phyloP scores from a whole-genome alignment of 2,329 filamentous ascomycete genomes.

The Akanthomyces dipterigenus region DNA sequence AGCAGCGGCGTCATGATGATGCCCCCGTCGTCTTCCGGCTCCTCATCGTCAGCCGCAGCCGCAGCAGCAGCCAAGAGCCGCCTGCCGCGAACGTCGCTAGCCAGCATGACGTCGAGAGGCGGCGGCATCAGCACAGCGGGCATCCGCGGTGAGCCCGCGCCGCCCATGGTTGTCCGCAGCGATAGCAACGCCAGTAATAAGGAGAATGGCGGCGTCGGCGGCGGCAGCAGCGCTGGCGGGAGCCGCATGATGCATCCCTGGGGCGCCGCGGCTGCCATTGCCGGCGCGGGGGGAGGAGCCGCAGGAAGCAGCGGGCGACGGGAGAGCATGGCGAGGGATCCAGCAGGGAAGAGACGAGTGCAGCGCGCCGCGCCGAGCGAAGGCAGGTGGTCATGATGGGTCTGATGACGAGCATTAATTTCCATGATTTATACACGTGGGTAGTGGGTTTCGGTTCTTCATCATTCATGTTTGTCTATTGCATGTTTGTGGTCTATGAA shows the following conservation, averaged over 20 bases:
- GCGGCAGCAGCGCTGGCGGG: conserved; percentile 1
- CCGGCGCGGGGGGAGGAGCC: conserved; percentile 5
- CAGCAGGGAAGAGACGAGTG: conserved; percentile 1
- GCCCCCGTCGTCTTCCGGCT: background rate
- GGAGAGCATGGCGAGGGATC: background rate
- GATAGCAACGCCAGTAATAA: conserved; percentile 35
- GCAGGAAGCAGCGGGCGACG: background rate
- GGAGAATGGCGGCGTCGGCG: conserved; percentile 24
- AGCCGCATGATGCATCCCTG: conserved; percentile 10
- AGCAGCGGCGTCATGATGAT: conserved; percentile 2
- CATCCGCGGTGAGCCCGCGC: conserved; percentile 16
- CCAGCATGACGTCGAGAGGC: conserved; percentile 19
- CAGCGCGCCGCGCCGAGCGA: conserved; percentile 5
- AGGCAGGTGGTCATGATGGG: background rate
- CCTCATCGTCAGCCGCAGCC: background rate
- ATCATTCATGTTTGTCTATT: no score
- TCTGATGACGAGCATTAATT: background rate
- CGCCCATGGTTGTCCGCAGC: conserved; percentile 29
- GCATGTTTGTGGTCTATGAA: no score
- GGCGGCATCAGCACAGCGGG: conserved; percentile 16
- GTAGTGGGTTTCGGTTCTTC: no score
- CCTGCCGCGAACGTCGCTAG: conserved; percentile 32
- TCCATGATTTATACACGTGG: background rate
- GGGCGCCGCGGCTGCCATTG: conserved; percentile 15
- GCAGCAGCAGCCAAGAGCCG: conserved; percentile 28